A percentile compares a stretch with the other conserved stretches of the same genome.
These are phyloP conservation scores for Myxozyma kluyveri DNA, from an alignment of 805 yeast species.

Conservation along the genomic window DNA sequence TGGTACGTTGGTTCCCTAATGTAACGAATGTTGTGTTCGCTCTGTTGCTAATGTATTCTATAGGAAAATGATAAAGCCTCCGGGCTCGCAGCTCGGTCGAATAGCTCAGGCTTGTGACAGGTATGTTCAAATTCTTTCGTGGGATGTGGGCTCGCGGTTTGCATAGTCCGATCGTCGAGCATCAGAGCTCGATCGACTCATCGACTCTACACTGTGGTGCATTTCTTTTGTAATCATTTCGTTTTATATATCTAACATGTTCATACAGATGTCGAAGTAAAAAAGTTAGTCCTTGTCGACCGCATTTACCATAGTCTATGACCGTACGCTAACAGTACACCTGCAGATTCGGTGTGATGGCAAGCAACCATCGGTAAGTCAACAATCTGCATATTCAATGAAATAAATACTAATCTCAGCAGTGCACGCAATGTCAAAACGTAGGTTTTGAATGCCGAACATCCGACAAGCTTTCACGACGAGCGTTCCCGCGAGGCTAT, in stretches of 20 bases:
- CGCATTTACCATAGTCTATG: not conserved
- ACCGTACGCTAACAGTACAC: constrained; percentile 1
- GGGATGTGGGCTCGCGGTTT: no score
- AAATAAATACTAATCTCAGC: not conserved
- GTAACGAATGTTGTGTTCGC: not conserved
- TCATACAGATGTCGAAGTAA: constrained; percentile 25
- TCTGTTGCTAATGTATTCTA: not conserved
- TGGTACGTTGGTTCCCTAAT: constrained; percentile 32
- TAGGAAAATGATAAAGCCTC: constrained; percentile 61
- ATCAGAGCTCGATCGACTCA: no score
- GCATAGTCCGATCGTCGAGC: no score
- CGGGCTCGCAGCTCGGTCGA: constrained; percentile 63
- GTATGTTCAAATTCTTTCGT: constrained; percentile 43
- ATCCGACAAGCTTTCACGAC: constrained; percentile 78
- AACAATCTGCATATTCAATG: no score
- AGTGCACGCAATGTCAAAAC: constrained; percentile 76
- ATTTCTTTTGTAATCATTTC: no score
- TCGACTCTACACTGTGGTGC: no score
- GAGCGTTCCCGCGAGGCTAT: constrained; percentile 89
- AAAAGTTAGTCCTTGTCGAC: constrained; percentile 10
- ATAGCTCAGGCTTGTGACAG: constrained; percentile 92
- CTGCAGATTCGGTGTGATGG: constrained; percentile 63
- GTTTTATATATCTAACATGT: not conserved
- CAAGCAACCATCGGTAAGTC: constrained; percentile 41
- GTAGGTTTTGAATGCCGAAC: constrained; percentile 87